Evolutionary conservation across 2,329 filamentous ascomycete genomes (phyloP).

Genomic region (Fusarium sp.): DNA sequence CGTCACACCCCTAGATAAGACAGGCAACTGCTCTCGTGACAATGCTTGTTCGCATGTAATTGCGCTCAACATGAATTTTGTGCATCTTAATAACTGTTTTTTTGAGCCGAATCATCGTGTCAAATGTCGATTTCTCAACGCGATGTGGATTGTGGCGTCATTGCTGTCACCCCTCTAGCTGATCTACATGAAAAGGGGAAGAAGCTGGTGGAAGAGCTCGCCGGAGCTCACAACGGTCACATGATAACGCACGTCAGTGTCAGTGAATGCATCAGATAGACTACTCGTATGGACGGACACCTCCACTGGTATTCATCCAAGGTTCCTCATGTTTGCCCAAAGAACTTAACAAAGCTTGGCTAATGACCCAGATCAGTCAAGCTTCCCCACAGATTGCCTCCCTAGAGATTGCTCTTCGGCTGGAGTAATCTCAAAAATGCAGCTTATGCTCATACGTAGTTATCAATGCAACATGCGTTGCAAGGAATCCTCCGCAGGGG

Average conservation of each 20-base stretch:
- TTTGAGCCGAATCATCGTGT: background rate
- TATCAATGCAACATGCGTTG: background rate
- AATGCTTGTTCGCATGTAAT: slow-evolving; percentile 10
- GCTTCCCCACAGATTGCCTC: background rate
- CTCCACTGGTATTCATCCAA: background rate
- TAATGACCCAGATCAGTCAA: background rate
- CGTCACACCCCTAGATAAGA: slow-evolving; percentile 19
- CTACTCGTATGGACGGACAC: background rate
- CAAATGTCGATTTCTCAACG: background rate
- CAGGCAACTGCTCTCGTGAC: slow-evolving; percentile 34
- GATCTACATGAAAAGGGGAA: slow-evolving; percentile 11
- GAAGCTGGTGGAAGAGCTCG: background rate
- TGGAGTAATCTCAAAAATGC: background rate
- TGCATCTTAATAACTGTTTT: slow-evolving; percentile 8
- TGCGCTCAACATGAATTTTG: slow-evolving; percentile 4
- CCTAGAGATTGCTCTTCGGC: background rate
- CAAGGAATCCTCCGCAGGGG: background rate
- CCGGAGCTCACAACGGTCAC: background rate
- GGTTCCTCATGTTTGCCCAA: background rate
- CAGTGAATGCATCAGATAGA: background rate
- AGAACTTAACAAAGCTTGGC: background rate
- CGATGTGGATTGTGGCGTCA: slow-evolving; percentile 23
- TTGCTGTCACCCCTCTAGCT: slow-evolving; percentile 10
- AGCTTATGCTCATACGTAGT: background rate
- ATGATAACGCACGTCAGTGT: slow-evolving; percentile 2